Conservation (phyloP, 1,284 basidiomycete genomes). For the Microbotryum scabiosae region DNA sequence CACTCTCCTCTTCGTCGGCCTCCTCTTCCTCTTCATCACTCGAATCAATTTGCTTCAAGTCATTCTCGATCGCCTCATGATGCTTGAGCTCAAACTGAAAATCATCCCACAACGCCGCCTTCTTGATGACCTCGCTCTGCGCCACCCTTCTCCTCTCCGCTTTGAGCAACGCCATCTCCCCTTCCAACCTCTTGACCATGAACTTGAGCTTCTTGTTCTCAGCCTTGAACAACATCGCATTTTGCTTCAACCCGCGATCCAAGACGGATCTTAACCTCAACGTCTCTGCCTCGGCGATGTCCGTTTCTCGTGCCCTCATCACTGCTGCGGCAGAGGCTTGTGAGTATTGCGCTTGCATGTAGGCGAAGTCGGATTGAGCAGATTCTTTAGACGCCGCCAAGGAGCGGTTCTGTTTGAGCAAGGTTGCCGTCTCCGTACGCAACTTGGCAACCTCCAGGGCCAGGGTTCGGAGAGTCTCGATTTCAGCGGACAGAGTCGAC, state of each 20-base stretch:
- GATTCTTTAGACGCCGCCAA: slow-evolving; percentile 22
- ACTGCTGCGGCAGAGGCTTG: slow-evolving; percentile 25
- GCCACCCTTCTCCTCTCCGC: slow-evolving; percentile 5
- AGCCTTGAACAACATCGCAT: slow-evolving; percentile 8
- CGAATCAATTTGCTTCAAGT: too few species aligned
- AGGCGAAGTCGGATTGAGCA: slow-evolving; percentile 16
- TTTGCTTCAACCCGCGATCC: slow-evolving; percentile 21
- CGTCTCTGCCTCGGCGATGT: slow-evolving; percentile 21
- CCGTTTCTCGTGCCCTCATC: slow-evolving; percentile 24
- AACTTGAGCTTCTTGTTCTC: slow-evolving; percentile 5
- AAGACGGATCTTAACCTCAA: slow-evolving; percentile 11
- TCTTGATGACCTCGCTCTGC: slow-evolving; percentile 10
- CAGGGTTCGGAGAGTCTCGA: slow-evolving; percentile 10
- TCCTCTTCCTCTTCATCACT: too few species aligned
- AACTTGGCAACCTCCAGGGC: slow-evolving; percentile 18
- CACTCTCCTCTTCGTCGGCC: too few species aligned
- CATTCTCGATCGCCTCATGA: too few species aligned
- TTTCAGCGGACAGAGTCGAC: background rate
- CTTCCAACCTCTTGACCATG: slow-evolving; percentile 9
- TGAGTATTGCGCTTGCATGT: slow-evolving; percentile 30
- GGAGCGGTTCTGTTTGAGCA: slow-evolving; percentile 15
- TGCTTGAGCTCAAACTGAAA: too few species aligned
- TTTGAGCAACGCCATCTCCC: slow-evolving; percentile 9
- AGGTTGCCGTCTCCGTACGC: slow-evolving; percentile 6
- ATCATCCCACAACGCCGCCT: slow-evolving; percentile 27